Evolutionary conservation across 1,284 basidiomycete genomes (phyloP), one percentile per base, ranked within the genome.

Genomic region (Cutaneotrichosporon cutaneum): DNA sequence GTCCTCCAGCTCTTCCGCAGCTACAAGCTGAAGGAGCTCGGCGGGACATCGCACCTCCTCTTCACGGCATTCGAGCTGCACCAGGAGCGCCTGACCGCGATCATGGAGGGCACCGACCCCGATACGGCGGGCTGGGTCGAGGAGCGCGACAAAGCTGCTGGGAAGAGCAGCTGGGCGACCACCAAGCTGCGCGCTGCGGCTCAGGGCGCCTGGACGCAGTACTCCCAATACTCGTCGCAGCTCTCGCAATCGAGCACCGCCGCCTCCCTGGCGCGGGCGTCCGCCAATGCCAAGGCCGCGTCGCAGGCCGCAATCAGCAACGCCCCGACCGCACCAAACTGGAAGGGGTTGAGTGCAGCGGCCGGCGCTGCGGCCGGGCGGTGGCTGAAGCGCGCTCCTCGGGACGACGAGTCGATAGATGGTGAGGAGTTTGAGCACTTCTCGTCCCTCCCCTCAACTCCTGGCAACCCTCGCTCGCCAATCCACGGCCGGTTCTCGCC

Each of bases 1-100:
- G 66, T 65, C 21, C 61, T 73, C 4, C 60, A 68, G 45, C 56
- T 76, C 27, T 60, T 77, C 27, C 60, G 66, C 27, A 22, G 63
- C 32, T 76, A 75, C 50, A 72, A 72, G 4, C 60, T 76, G 1
- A 52, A 65, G 11, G 30, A 60, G 14, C 67, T 76, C 16, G 76
- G 73, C 13, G 72, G 70, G 3, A 58, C 72, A 1, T 45, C 59
- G 6, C 65, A 66, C 10, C 50, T 77, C 3, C 47, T 76, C 13
- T 63, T 68, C 48, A 70, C 70, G 8, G 68, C 74, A 6, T 68
- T 65, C 50, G 68, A 74, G 50, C 59, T 77, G 24, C 61, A 68
- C 22, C 69, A 74, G 47, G 68, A 65, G 10, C 60, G 74, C 10
- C 30, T 70, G 11, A 56, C 68, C 8, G 64, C 72, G 18, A 45